Percentiles rank a stretch among this genome's conserved stretches.
Evolutionary conservation across 2,329 filamentous ascomycete species (phyloP).

Genomic region (Aspergillus sp.): DNA sequence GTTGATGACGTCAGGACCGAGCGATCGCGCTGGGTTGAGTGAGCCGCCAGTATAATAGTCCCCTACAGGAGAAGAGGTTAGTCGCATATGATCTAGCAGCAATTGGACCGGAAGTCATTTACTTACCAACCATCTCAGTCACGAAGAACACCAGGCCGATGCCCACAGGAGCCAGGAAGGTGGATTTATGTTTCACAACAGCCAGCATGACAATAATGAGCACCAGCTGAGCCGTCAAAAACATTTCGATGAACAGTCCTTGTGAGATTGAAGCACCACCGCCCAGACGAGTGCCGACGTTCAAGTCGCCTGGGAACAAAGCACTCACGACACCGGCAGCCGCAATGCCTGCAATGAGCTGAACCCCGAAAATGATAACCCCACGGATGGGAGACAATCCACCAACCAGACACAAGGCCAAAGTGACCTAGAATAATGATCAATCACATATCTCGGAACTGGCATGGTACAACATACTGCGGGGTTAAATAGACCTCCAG

Average conservation of each 20-base stretch:
- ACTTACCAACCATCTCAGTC: constrained; percentile 51
- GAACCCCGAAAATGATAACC: constrained; percentile 55
- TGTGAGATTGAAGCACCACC: constrained; percentile 55
- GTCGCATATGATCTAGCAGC: neutral
- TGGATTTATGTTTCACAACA: constrained; percentile 72
- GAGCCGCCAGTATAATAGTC: constrained; percentile 52
- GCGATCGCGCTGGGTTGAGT: constrained; percentile 51
- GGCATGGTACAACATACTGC: constrained; percentile 34
- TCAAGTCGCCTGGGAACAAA: constrained; percentile 59
- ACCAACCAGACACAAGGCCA: constrained; percentile 62
- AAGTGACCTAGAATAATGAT: constrained; percentile 47
- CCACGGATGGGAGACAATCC: constrained; percentile 57
- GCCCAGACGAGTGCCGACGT: constrained; percentile 59
- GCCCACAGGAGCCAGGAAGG: constrained; percentile 69
- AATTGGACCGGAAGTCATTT: too few species aligned
- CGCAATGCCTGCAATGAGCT: constrained; percentile 61
- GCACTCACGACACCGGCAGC: constrained; percentile 60
- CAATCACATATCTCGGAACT: neutral
- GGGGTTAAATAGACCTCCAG: constrained; percentile 55
- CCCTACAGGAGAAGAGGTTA: constrained; percentile 27
- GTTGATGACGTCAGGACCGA: constrained; percentile 51
- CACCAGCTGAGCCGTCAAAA: constrained; percentile 64
- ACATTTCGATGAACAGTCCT: constrained; percentile 68
- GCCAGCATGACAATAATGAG: constrained; percentile 70
- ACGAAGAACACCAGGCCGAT: constrained; percentile 73